Evolutionary conservation across 345 rosid genomes (phyloP), one percentile per base, ranked within the genome.

Genomic region (Acer yangbiense): DNA sequence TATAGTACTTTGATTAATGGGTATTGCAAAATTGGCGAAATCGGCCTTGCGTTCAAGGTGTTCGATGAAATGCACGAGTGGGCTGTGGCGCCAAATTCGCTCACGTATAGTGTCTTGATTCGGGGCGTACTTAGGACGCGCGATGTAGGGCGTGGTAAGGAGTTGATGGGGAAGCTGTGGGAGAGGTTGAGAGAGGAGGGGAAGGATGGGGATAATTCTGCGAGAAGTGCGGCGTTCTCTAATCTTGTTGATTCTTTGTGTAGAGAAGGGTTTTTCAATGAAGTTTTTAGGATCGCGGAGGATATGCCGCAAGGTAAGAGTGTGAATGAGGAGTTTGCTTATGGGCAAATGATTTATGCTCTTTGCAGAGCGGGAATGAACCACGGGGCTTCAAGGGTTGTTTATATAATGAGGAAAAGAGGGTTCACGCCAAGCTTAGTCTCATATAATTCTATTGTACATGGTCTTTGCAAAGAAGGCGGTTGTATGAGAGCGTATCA

Each of bases 341-440:
- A 85, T 60, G 91, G 92, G 5, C 90, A 86, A 71, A 89, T 93
- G 90, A 90, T 94, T 72, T 87, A 93, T 88, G 85, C 94, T 0
- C 91, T 94, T 72, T 91, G 97, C 76, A 77, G 84, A 50, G 72
- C 73, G 58, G 87, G 89, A 72, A 88, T 87, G 76, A 78, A 85
- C 84, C 97, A 90, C 75, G 98, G 92, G 25, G 97, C 97, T 83
- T 89, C 97, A 4, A 87, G 97, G 88, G 73, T 94, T 72, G 90
- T 91, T 75, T 88, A 90, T 77, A 86, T 91, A 69, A 91, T 93
- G 97, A 87, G 88, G 76, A 87, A 87, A 78, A 85, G 75, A 82
- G 91, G 93, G 50, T 82, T 88, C 20, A 58, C 50, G 8, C 97
- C 93, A 0, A 88, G 93, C 57, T 66, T 74, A 20, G 82, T 87